These are phyloP conservation scores for Ogataea corticis DNA, from an alignment of 805 yeast species.

Conservation along the genomic window DNA sequence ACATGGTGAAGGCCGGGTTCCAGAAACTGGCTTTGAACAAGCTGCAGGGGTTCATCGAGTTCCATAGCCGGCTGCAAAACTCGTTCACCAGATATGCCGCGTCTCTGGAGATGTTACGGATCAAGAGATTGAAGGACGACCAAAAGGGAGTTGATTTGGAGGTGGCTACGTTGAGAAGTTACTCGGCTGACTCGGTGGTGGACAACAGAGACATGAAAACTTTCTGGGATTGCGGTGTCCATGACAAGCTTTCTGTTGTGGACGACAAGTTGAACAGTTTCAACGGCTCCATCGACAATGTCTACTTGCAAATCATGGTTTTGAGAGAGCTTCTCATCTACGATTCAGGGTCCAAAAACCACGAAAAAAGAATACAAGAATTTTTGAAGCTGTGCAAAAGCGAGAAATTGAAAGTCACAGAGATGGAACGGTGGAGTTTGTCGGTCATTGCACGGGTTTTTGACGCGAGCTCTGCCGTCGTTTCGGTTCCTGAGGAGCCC, in stretches of 20 bases:
- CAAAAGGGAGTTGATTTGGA: constrained; percentile 13
- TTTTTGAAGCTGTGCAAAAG: constrained; percentile 12
- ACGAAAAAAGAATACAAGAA: constrained; percentile 23
- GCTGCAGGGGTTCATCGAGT: constrained; percentile 62
- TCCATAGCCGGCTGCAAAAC: constrained; percentile 49
- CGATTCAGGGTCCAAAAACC: constrained; percentile 29
- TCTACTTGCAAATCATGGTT: constrained; percentile 38
- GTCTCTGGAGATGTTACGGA: constrained; percentile 36
- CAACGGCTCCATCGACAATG: constrained; percentile 28
- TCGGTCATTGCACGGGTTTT: constrained; percentile 16
- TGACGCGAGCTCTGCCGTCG: constrained; percentile 1
- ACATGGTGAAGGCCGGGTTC: constrained; percentile 53
- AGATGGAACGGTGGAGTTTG: constrained; percentile 39
- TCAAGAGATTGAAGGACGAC: constrained; percentile 34
- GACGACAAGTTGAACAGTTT: constrained; percentile 17
- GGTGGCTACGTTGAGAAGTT: background rate
- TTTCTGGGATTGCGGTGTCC: constrained; percentile 52
- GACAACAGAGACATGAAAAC: constrained; percentile 66
- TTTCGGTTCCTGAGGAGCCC: constrained; percentile 17
- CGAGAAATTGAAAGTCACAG: constrained; percentile 27
- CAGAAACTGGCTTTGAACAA: constrained; percentile 64
- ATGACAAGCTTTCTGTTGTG: constrained; percentile 28
- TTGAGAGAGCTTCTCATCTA: constrained; percentile 43
- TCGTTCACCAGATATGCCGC: constrained; percentile 50
- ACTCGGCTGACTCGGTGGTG: background rate